Evolutionary conservation across 2,329 filamentous ascomycete genomes (phyloP), one percentile per base, ranked within the genome.

Genomic region (Stachybotrys chlorohalonatus): DNA sequence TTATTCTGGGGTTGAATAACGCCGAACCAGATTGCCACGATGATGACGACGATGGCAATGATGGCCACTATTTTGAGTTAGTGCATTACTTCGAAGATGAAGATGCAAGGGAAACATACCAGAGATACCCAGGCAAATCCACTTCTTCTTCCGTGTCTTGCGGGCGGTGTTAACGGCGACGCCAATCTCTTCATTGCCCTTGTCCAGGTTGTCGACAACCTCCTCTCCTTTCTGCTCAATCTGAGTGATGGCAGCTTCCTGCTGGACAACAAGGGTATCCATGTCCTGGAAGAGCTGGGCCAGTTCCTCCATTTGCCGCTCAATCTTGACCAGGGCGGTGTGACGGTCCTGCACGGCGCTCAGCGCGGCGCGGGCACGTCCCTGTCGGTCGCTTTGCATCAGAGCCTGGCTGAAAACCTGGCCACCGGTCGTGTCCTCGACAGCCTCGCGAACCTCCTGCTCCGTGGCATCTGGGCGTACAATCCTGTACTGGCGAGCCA

Each of bases 321-420:
- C 91, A 66, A 97, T 96, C 79, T 95, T 93, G 72, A 91, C 83
- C 62, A 99, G 88, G 47, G 89, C 91, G 53, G 84, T 84, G 70
- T 96, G 91, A 61, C 94, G 87, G 65, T 89, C 84, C 70, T 87
- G 82, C 42, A 95, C 90, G 60, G 90, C 90, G 62, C 82, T 82
- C 54, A 95, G 79, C 42, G 90, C 90, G 45, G 85, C 83, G 60
- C 87, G 85, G 47, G 90, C 89, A 70, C 95, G 88, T 52, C 90
- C 89, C 67, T 85, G 84, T 65, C 90, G 86, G 72, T 87, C 87
- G 68, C 84, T 89, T 73, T 86, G 83, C 76, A 95, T 83, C 65
- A 96, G 79, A 55, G 90, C 89, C 70, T 95, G 89, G 67, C 87
- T 85, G 74, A 97, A 97, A 61, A 95, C 86, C 70, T 95, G 90